Evolutionary conservation across 139 green algal species (phyloP), one percentile per base, ranked within the genome.

Genomic region (Coelastrella sp.): DNA sequence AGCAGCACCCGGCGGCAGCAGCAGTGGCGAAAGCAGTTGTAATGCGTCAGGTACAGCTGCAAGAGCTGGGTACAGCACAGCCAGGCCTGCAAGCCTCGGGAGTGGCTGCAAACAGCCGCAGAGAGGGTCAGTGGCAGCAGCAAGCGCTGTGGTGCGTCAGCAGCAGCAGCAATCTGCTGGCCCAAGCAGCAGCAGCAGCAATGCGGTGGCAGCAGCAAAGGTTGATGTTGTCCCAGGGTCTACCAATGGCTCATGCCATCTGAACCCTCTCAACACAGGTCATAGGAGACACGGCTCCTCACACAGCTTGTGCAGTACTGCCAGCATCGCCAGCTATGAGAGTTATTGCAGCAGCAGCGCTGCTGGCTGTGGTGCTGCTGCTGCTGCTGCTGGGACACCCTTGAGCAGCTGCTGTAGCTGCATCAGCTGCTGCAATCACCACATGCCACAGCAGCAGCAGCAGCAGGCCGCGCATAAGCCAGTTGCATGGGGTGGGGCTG

Each of bases 301-400:
- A 60, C 84, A 88, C 63, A 88, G 84, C 68, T n/a, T 88, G 7
- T 88, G 84, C 68, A 88, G 84, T n/a, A 81, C 84, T 0, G 12
- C 81, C 19, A 88, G 84, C 25, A 24, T 20, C 11, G 35, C 20
- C 5, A 88, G 84, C 56, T 88, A 59, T 25, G 84, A 88, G 4
- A 88, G 68, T 68, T 72, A 57, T 66, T 81, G 84, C 84, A 81
- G 68, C 49, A 66, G 66, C 20, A 68, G 27, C 10, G 84, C 25
- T 58, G 19, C 17, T 11, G 19, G 68, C 15, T 27, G 15, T 63
- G 82, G 70, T 20, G 7, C 80, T 59, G 22, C 59, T 63, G 82
- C 59, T 63, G 82, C 63, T 76, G 82, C 63, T 61, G 61, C 59
- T 60, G n/a, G 60, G 7, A 87, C 82, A 56, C 15, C 84, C 22